Evolutionary conservation across 139 green algal genomes (phyloP), one percentile per base, ranked within the genome.

Genomic region (Tetraselmis chui): DNA sequence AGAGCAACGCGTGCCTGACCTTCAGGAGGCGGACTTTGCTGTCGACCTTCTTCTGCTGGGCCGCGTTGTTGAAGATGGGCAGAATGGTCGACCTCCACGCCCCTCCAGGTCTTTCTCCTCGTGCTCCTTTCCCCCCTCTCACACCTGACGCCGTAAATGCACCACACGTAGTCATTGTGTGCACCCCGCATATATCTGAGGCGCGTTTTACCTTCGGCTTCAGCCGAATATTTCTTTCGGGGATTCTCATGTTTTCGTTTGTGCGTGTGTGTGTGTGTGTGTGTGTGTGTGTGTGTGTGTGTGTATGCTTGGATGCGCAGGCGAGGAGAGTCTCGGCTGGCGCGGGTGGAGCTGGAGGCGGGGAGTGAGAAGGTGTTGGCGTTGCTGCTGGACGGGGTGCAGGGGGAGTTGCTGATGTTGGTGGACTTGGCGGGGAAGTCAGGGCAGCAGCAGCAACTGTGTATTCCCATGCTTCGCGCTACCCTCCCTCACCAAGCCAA

Each of bases 381-480:
- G 5, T 11, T 45, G 2, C 76, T 91, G 78, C 59, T 91, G 24
- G 59, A 82, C 0, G 85, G 85, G 32, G 29, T 90, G 0, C 79
- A 84, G 22, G 77, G 28, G 1, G 87, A 88, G 76, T 78, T 90
- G 22, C 74, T 84, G n/a, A 59, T 26, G 11, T 29, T 90, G 59
- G 59, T 90, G 29, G 84, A 91, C 29, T 0, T 82, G 59, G 75
- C 83, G 18, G 28, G 32, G 1, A 59, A 78, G 31, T 25, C 11
- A 25, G 45, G 45, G 45, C 1, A 23, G 45, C 78, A 86, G 5
- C 29, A 77, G 28, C 75, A 86, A 76, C 76, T 85, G 58, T 59
- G 31, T 31, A 77, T 91, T 45, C 82, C 87, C 75, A 90, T 91
- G 86, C 82, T 89, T 78, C 79, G 59, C 0, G 28, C 30, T 23